A percentile compares a stretch with the other conserved stretches of the same genome.
These are phyloP conservation scores for Kluyveromyces dobzhanskii DNA, from an alignment of 805 yeast species.

Conservation along the genomic window DNA sequence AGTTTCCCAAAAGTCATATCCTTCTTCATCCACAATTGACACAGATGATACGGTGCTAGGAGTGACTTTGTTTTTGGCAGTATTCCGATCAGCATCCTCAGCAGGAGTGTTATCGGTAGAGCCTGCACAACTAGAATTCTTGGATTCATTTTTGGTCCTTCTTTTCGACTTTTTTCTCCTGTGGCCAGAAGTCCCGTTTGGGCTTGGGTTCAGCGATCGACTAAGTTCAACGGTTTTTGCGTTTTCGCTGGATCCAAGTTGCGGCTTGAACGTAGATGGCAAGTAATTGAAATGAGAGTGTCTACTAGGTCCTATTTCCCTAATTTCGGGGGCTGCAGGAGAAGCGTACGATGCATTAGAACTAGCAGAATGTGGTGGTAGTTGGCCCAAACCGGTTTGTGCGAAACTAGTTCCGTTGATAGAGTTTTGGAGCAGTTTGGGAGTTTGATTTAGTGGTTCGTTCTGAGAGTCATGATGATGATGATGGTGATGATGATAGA, in stretches of 20 bases:
- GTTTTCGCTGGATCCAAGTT: conserved; percentile 50
- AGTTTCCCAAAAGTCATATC: conserved; percentile 63
- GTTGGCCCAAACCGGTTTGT: conserved; percentile 3
- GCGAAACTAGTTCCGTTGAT: not conserved
- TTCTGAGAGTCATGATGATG: conserved; percentile 3
- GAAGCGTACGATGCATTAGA: conserved; percentile 17
- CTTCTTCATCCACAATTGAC: conserved; percentile 39
- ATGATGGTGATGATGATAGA: conserved; percentile 5
- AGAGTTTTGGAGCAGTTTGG: not conserved
- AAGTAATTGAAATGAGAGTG: conserved; percentile 66
- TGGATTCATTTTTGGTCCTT: conserved; percentile 7
- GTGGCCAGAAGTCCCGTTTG: conserved; percentile 5
- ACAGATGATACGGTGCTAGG: conserved; percentile 25
- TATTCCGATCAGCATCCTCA: conserved; percentile 6
- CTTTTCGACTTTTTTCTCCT: conserved; percentile 9
- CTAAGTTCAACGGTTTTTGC: conserved; percentile 38
- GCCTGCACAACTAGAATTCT: conserved; percentile 2
- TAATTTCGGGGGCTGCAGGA: conserved; percentile 17
- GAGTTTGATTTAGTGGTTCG: not conserved
- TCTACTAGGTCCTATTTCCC: conserved; percentile 47
- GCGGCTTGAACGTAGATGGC: conserved; percentile 70
- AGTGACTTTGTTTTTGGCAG: conserved; percentile 1
- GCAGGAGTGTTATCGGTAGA: conserved; percentile 13
- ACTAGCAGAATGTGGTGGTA: conserved; percentile 8
- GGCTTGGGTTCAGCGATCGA: conserved; percentile 35